Percentiles rank a stretch among this genome's conserved stretches.
Conservation (phyloP, 106 monocot species). For the Dioscorea zingiberensis region DNA sequence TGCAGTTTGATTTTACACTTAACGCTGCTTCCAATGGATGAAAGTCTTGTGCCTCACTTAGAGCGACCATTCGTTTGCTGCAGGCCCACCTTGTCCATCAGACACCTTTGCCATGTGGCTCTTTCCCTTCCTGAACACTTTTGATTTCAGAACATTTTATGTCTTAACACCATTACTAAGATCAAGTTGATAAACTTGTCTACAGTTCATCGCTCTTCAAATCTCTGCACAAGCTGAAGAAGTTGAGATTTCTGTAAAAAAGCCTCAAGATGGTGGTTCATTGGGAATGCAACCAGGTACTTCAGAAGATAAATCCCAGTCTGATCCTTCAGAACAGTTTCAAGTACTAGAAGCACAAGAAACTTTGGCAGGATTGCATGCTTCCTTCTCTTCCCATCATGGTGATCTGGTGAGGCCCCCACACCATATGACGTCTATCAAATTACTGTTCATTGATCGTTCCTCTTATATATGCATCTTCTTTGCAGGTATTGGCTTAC, state of each 20-base stretch:
- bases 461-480: background rate
- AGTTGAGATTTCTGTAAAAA: slow-evolving; percentile 53
- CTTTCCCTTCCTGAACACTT: background rate
- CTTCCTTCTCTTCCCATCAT: slow-evolving; percentile 21
- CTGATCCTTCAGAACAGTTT: slow-evolving; percentile 20
- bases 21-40: slow-evolving; percentile 64
- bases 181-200: background rate
- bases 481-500: slow-evolving; percentile 32
- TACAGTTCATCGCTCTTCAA: slow-evolving; percentile 79
- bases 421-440: background rate
- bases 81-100: slow-evolving; percentile 56
- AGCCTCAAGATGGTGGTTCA: slow-evolving; percentile 13
- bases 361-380: slow-evolving; percentile 39
- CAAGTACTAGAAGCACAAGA: slow-evolving; percentile 43
- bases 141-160: no score
- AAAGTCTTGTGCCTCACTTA: slow-evolving; percentile 35
- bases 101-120: slow-evolving; percentile 63
- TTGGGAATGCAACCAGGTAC: background rate
- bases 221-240: slow-evolving; percentile 41
- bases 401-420: slow-evolving; percentile 61
- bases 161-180: no score
- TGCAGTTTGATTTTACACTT: slow-evolving; percentile 80
- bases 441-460: background rate
- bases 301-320: slow-evolving; percentile 3
- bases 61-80: slow-evolving; percentile 67